Evolutionary conservation across 2,329 filamentous ascomycete genomes (phyloP), one percentile per base, ranked within the genome.

Genomic region (Verticillium alfalfae): DNA sequence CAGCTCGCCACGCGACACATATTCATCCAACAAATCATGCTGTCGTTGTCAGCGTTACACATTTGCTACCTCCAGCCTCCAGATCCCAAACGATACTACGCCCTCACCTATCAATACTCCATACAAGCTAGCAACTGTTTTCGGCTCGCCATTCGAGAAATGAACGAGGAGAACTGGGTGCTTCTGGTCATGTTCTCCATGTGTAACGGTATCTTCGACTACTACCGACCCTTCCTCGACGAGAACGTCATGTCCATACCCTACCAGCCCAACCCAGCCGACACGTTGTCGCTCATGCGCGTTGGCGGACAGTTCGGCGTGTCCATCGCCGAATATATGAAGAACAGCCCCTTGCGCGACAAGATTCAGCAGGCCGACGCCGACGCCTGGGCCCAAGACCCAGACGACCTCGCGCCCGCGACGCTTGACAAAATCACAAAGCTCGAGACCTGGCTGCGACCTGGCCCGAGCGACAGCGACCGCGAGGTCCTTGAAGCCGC

Each of bases 61-160:
- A 58, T 65, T 13, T 65, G 64, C 60, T 62, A 64, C 18, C 64
- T 64, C 16, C 60, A 62, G 34, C 62, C 62, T 18, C 64, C 64
- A 7, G 38, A 65, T 7, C 58, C 57, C n/a, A 64, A 62, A 52
- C 39, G 64, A 36, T 65, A 65, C 57, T 65, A 65, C 37, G 64
- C 64, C 16, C 60, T 65, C 62, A 62, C 64, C 13, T 65, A 62
- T 13, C 58, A 63, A 10, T 62, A 65, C 31, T 62, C 64, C 15
- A 64, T 65, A 3, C 64, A 65, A 18, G 62, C 64, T n/a, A 64
- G 62, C 41, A 64, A 64, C 58, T 64, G 64, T 37, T 65, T 65
- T 18, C 57, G 64, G 12, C 58, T 64, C 2, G 62, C 64, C 3
- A 62, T 64, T 16, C 60, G 62, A 5, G 58, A 65, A 39, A 59